A percentile compares a stretch with the other conserved stretches of the same genome.
Conservation (phyloP, 2,329 filamentous ascomycete species). For the Ophiostoma ulmi region DNA sequence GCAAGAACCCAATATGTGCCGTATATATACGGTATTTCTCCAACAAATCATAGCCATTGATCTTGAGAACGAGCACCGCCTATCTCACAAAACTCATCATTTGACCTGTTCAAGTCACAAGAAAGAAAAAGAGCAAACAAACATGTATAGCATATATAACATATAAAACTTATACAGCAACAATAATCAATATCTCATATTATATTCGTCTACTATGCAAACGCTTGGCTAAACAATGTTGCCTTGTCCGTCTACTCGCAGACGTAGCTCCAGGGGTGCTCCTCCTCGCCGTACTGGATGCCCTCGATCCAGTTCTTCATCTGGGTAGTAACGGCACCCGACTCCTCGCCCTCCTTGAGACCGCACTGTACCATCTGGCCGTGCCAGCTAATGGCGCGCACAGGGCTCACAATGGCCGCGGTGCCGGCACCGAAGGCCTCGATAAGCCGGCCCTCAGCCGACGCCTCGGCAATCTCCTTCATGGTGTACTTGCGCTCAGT, state of each 20-base stretch:
- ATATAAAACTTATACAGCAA: background rate
- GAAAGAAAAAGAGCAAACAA: background rate
- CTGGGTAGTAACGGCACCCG: conserved; percentile 73
- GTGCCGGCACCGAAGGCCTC: conserved; percentile 95
- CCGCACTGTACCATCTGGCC: conserved; percentile 78
- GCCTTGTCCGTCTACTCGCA: conserved; percentile 31
- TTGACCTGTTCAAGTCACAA: background rate
- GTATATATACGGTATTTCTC: too few species aligned
- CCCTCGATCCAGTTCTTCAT: conserved; percentile 97
- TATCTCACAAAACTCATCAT: too few species aligned
- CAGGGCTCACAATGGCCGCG: conserved; percentile 86
- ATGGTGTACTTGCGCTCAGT: conserved; percentile 90
- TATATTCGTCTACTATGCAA: conserved; percentile 1
- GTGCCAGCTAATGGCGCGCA: conserved; percentile 85
- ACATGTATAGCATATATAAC: background rate
- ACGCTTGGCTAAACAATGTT: conserved; percentile 8
- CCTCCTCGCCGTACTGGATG: conserved; percentile 90
- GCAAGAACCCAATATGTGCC: too few species aligned
- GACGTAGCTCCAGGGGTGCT: conserved; percentile 81
- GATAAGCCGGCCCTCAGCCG: conserved; percentile 75
- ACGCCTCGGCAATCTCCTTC: conserved; percentile 74
- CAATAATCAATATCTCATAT: background rate
- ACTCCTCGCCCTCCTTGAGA: conserved; percentile 73
- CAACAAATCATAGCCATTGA: too few species aligned
- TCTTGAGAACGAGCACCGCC: background rate